Conservation (phyloP, 2,329 filamentous ascomycete genomes). For the Colletotrichum horii region DNA sequence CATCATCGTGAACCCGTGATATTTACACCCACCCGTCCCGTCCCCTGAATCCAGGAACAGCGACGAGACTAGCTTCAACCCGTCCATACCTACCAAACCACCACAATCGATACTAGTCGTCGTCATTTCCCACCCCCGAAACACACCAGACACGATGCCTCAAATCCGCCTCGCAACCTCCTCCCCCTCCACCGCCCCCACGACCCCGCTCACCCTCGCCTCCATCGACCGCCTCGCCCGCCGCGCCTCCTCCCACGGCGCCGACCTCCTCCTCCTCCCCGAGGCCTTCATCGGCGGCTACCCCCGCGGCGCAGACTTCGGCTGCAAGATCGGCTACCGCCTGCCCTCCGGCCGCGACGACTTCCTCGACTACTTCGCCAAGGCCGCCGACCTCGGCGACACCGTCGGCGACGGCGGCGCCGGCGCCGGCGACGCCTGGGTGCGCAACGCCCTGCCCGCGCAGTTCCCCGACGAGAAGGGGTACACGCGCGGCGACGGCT, state of each 20-base stretch:
- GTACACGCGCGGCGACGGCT: constrained; percentile 60
- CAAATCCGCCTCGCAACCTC: constrained; percentile 59
- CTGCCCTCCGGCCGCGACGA: constrained; percentile 76
- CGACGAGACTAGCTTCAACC: not conserved
- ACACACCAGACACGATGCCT: not conserved
- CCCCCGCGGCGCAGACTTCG: constrained; percentile 81
- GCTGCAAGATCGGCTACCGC: constrained; percentile 74
- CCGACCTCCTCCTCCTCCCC: constrained; percentile 83
- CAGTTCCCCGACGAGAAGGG: constrained; percentile 30
- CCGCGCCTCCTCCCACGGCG: constrained; percentile 59
- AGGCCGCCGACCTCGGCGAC: constrained; percentile 84
- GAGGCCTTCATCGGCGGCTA: constrained; percentile 94
- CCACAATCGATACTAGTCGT: not conserved
- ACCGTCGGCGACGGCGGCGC: constrained; percentile 60
- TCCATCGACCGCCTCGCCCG: constrained; percentile 68
- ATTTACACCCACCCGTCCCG: not conserved
- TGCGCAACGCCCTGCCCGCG: constrained; percentile 61
- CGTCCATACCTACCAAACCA: not conserved
- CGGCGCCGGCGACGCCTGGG: constrained; percentile 77
- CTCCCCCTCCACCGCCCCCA: constrained; percentile 57
- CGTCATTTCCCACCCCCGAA: too few relatives aligned
- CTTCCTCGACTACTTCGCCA: constrained; percentile 79
- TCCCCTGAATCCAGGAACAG: not conserved
- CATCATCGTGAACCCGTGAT: not conserved
- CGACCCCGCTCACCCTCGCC: constrained; percentile 64